Base-by-base conservation (phyloP, 805 yeast genomes). In the Myxozyma geophila region DNA sequence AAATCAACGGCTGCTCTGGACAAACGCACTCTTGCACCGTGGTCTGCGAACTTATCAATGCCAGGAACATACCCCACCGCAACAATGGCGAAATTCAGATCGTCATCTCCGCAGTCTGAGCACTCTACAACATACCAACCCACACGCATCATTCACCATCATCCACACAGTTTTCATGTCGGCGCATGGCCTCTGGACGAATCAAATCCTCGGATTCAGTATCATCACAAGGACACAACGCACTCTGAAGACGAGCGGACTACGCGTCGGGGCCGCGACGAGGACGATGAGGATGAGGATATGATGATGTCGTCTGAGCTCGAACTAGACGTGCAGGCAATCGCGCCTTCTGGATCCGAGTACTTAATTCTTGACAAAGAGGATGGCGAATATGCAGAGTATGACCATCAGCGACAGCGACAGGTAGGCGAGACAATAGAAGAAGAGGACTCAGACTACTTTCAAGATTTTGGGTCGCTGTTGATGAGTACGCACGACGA, bases 311-410 rank as follows among this genome's bases (percentile, higher is more conserved):
- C 63, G 28, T 49, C 54, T 13, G 64, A 61, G 37, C 58, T 61
- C 15, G 58, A 50, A 33, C 49, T 62, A 28, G 66, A 62, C 36
- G 62, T 55, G 17, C 62, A 58, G 40, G 54, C 46, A 9, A 62
- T 58, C 35, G 66, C 59, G 19, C 66, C 66, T 15, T 49, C 60
- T 13, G 66, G 62, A 17, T 62, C 66, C 12, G 66, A 62, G 35
- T 62, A 62, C 47, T 58, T 58, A 4, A 35, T 58, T 9, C 49
- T 61, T 41, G 58, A 55, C n/a, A 8, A 37, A 3, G 48, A 4
- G 23, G 58, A 50, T 9, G 41, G 21, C 51, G 59, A 23, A n/a
- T 28, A 28, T 28, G 5, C 28, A 28, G 5, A 28, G 28, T 28
- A 28, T 28, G 5, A 28, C 5, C 40, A 28, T 6, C 43, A 35